Base-by-base conservation (phyloP, 768 basidiomycete genomes). In the Suillus fuscotomentosus region DNA sequence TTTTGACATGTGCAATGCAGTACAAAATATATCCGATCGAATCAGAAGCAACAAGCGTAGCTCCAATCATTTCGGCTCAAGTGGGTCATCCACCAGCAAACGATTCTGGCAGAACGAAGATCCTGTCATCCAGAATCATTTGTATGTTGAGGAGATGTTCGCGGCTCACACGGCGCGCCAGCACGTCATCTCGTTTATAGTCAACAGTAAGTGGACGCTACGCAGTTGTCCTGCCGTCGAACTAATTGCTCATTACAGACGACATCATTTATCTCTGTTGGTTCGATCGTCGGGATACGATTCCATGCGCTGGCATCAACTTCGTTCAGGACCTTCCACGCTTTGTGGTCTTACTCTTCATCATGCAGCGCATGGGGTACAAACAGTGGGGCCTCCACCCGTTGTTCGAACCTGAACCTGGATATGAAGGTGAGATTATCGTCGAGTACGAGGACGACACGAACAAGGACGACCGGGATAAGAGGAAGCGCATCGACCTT, bases 321-420 rank as follows among this genome's bases (percentile, higher is more conserved):
- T 62, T 65, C 27, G 60, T 70, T 3, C 15, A 67, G 15, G 69
- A 66, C 15, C 63, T 67, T 15, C 64, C 67, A 1, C 64, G 56
- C 1, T 69, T 67, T 1, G 50, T 69, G 0, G 43, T 62, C 20
- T 45, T 66, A 0, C 55, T 68, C 2, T 56, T 69, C 14, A 55
- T 60, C 5, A 51, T 66, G 62, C 61, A 70, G n/a, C 63, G 65
- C 5, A 64, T 68, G 54, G 0, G n/a, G 9, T 10, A 53, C 8
- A 36, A 10, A 2, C 59, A 68, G 20, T 68, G 67, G 65, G 69
- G 67, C 36, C 36, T 38, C 36, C 36, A 38, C 36, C 8, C 15
- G 65, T 43, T 54, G 66, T 55, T 17, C 55, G 8, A 5, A 50
- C 66, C 61, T 20, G 24, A 50, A 59, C 7, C 47, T 47, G 47